Evolutionary conservation across 331 rosid species (phyloP).

Genomic region (Acacia concinna): DNA sequence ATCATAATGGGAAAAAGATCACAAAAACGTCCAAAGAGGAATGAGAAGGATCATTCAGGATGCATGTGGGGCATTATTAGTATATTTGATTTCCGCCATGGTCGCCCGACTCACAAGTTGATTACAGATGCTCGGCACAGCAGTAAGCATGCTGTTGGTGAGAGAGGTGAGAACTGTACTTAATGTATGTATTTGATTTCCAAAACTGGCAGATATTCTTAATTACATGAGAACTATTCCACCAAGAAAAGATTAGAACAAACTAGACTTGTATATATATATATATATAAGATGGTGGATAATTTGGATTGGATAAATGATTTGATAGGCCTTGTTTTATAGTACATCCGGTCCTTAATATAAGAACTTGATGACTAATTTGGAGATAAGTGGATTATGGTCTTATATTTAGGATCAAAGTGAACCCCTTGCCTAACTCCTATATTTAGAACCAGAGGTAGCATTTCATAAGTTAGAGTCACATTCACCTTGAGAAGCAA

Average conservation of each 20-base stretch:
- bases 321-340: conserved; percentile 1
- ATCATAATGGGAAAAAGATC: conserved; percentile 77
- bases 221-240: background rate
- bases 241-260: background rate
- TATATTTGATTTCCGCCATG: conserved; percentile 89
- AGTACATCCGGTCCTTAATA: too few species aligned
- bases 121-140: conserved; percentile 70
- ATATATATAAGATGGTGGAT: background rate
- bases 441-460: too few species aligned
- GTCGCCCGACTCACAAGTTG: conserved; percentile 67
- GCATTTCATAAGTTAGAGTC: background rate
- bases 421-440: too few species aligned
- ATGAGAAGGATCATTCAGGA: conserved; percentile 82
- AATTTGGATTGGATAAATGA: conserved; percentile 11
- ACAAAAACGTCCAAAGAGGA: conserved; percentile 58
- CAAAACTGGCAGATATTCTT: conserved; percentile 15
- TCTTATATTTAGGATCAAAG: too few species aligned
- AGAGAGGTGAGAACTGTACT: conserved; percentile 30
- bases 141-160: conserved; percentile 61
- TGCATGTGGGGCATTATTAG: conserved; percentile 96
- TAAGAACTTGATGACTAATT: too few species aligned
- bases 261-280: background rate
- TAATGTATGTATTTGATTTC: conserved; percentile 2
- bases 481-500: background rate
- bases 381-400: too few species aligned